These are phyloP conservation scores for Aspergillus heteromorphus DNA, from an alignment of 495 filamentous ascomycete species.

Conservation along the genomic window DNA sequence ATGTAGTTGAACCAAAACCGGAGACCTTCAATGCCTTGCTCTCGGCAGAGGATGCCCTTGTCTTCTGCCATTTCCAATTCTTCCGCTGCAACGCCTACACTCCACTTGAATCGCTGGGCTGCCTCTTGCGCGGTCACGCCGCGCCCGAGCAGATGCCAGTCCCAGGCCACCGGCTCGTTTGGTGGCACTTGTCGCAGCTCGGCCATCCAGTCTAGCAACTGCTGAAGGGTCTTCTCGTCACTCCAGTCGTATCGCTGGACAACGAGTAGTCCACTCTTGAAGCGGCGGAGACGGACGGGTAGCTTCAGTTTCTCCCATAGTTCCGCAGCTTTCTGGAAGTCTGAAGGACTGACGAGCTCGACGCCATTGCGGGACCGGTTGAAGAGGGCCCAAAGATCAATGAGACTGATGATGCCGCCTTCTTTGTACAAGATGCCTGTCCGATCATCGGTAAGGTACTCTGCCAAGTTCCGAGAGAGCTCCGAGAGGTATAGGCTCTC, in stretches of 20 bases:
- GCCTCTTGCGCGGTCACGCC: constrained; percentile 86
- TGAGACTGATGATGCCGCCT: constrained; percentile 89
- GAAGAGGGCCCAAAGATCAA: constrained; percentile 95
- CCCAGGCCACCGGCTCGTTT: constrained; percentile 61
- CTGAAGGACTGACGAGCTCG: constrained; percentile 84
- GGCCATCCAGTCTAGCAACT: constrained; percentile 69
- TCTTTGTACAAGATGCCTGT: constrained; percentile 74
- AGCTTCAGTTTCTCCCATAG: constrained; percentile 86
- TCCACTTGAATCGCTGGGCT: constrained; percentile 93
- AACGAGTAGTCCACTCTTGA: constrained; percentile 87
- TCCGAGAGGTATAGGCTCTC: constrained; percentile 66
- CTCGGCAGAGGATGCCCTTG: constrained; percentile 73
- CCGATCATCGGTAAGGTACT: constrained; percentile 88
- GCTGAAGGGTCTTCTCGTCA: constrained; percentile 80
- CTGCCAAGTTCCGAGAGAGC: constrained; percentile 81
- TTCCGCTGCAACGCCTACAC: constrained; percentile 92
- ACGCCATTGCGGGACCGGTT: constrained; percentile 94
- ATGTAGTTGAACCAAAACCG: constrained; percentile 76
- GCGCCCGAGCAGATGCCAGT: constrained; percentile 69
- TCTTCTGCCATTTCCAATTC: constrained; percentile 97
- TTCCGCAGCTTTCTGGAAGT: constrained; percentile 84
- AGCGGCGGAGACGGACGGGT: constrained; percentile 78
- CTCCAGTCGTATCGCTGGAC: constrained; percentile 85
- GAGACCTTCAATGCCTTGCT: constrained; percentile 76
- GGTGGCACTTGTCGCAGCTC: constrained; percentile 64